Conservation (phyloP, 192 early-diverging fungal genomes). For the Linnemannia exigua region DNA sequence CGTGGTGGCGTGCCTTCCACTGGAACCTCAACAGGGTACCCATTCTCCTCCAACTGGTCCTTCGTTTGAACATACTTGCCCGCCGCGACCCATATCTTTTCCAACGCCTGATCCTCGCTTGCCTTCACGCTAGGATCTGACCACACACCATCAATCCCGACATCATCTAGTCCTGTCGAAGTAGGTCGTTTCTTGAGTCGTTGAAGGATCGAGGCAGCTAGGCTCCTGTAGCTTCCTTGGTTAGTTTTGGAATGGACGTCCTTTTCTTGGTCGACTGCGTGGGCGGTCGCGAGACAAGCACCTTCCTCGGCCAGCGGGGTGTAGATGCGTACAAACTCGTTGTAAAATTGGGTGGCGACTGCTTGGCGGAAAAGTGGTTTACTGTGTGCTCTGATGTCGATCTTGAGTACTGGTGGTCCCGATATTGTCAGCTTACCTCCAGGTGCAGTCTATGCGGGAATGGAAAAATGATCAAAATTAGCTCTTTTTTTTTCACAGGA, state of each 20-base stretch:
- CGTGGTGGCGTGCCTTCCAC: neutral
- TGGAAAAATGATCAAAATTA: conserved; percentile 7
- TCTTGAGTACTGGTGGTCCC: conserved; percentile 59
- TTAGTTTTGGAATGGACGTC: conserved; percentile 56
- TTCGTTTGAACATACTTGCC: conserved; percentile 33
- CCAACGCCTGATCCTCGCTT: conserved; percentile 2
- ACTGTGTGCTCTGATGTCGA: conserved; percentile 54
- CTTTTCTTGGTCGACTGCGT: conserved; percentile 68
- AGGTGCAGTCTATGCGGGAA: neutral
- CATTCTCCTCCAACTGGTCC: conserved; percentile 47
- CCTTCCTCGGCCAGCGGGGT: conserved; percentile 29
- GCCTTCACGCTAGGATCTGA: conserved; percentile 27
- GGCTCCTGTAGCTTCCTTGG: conserved; percentile 60
- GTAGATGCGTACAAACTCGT: conserved; percentile 74
- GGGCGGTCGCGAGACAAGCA: conserved; percentile 61
- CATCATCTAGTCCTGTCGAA: conserved; percentile 60
- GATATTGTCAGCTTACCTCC: neutral
- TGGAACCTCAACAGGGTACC: conserved; percentile 58
- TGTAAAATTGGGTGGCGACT: conserved; percentile 59
- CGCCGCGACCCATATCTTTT: conserved; percentile 21
- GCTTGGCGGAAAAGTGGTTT: conserved; percentile 62
- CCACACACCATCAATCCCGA: conserved; percentile 77
- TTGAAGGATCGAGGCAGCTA: conserved; percentile 61
- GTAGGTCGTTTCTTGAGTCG: conserved; percentile 69
- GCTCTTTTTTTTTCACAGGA: no score